These are phyloP conservation scores for Russula brevipes DNA, from an alignment of 768 basidiomycete genomes.

Conservation along the genomic window DNA sequence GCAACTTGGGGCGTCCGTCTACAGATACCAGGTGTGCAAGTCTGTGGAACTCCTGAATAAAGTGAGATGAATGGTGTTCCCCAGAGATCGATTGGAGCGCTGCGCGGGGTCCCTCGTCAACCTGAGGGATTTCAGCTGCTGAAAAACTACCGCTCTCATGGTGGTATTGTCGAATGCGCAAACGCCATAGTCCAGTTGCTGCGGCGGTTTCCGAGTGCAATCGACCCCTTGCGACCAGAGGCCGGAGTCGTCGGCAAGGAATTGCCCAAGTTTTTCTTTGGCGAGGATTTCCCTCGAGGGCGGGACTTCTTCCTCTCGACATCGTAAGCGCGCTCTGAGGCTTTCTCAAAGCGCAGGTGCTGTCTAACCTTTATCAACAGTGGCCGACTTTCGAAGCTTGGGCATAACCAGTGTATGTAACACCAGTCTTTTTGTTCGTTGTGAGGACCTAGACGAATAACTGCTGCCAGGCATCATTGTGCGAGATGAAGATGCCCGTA, in stretches of 20 bases:
- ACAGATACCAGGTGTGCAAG: constrained; percentile 50
- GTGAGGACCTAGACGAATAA: background rate
- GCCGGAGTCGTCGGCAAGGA: constrained; percentile 48
- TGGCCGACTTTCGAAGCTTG: constrained; percentile 50
- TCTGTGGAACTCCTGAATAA: no score
- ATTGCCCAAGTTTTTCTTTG: constrained; percentile 54
- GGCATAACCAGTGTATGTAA: constrained; percentile 56
- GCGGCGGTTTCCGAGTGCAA: constrained; percentile 49
- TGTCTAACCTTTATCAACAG: constrained; percentile 28
- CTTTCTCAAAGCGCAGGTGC: background rate
- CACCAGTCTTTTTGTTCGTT: background rate
- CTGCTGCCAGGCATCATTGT: constrained; percentile 56
- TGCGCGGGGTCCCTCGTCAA: constrained; percentile 23
- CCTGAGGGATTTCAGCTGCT: constrained; percentile 51
- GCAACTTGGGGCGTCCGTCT: constrained; percentile 63
- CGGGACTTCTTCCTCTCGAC: constrained; percentile 5
- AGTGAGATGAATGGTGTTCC: background rate
- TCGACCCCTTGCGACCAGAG: constrained; percentile 56
- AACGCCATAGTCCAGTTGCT: constrained; percentile 61
- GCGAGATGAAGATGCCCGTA: constrained; percentile 49
- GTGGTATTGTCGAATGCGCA: constrained; percentile 70
- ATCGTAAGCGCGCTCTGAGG: background rate
- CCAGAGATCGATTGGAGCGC: constrained; percentile 2
- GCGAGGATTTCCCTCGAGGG: constrained; percentile 34
- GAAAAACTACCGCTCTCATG: constrained; percentile 66